Conservation (phyloP, 352 stramenopile genomes). For the Pythium graminicola region DNA sequence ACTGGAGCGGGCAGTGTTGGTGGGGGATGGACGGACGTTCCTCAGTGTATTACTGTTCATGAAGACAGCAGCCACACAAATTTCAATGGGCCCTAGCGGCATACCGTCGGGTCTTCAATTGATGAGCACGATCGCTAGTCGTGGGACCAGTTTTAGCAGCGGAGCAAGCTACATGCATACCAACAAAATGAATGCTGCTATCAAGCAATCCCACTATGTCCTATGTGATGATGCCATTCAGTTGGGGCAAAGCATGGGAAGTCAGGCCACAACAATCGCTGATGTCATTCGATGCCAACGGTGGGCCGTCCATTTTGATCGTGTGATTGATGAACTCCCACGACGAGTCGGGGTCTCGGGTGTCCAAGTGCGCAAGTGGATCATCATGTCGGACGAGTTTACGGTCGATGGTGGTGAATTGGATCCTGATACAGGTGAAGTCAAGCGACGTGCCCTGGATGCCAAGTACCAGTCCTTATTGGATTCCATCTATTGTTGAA, state of each 20-base stretch:
- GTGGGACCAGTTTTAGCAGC: constrained; percentile 17
- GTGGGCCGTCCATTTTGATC: constrained; percentile 74
- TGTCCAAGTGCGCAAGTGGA: constrained; percentile 71
- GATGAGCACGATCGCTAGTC: background rate
- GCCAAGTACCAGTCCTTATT: constrained; percentile 68
- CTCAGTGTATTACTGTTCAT: constrained; percentile 74
- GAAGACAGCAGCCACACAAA: constrained; percentile 36
- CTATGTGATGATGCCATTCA: constrained; percentile 44
- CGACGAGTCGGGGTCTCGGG: constrained; percentile 44
- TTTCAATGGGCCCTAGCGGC: background rate
- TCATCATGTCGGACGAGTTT: constrained; percentile 65
- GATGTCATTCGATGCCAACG: constrained; percentile 63
- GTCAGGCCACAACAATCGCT: constrained; percentile 34
- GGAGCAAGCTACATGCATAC: constrained; percentile 14
- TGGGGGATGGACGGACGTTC: constrained; percentile 64
- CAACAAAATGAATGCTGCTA: background rate
- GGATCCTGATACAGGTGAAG: constrained; percentile 53
- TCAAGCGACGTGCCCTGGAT: constrained; percentile 57
- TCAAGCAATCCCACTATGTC: constrained; percentile 4
- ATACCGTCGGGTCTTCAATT: constrained; percentile 1
- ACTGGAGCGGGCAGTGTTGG: constrained; percentile 55
- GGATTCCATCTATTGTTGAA: constrained; percentile 67
- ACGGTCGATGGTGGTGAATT: constrained; percentile 61
- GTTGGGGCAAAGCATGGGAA: constrained; percentile 19
- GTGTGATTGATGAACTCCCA: constrained; percentile 45